A percentile compares a stretch with the other conserved stretches of the same genome.
phyloP scores from a whole-genome alignment of 306 rosid species.

The Cicer yamashitae region DNA sequence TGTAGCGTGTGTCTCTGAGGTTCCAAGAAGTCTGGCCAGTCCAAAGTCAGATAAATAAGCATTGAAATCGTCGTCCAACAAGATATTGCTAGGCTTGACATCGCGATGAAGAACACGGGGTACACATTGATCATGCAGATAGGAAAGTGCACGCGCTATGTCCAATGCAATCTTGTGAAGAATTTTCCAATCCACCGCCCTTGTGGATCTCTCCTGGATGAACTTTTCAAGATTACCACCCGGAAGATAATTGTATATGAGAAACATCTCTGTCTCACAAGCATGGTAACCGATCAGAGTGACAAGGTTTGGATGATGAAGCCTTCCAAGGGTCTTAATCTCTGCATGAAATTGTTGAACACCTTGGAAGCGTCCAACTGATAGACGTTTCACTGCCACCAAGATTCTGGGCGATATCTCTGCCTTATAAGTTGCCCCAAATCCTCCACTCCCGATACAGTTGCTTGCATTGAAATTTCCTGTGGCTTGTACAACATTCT shows the following conservation, averaged over 20 bases:
- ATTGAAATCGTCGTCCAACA: constrained; percentile 82
- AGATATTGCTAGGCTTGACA: constrained; percentile 93
- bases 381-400: constrained; percentile 85
- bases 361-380: constrained; percentile 94
- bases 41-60: constrained; percentile 95
- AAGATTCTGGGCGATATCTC: constrained; percentile 69
- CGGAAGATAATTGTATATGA: constrained; percentile 81
- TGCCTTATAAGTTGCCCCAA: constrained; percentile 94
- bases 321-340: constrained; percentile 89
- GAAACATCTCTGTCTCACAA: constrained; percentile 89
- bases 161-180: constrained; percentile 96
- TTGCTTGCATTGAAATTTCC: constrained; percentile 80
- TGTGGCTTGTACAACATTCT: constrained; percentile 79
- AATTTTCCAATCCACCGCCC: constrained; percentile 88
- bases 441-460: constrained; percentile 96
- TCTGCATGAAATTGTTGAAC: constrained; percentile 88
- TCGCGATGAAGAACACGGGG: constrained; percentile 96
- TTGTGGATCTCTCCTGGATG: constrained; percentile 87
- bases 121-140: constrained; percentile 88
- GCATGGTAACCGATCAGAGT: constrained; percentile 93
- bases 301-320: constrained; percentile 82
- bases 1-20: constrained; percentile 96
- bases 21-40: constrained; percentile 90
- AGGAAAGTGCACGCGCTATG: constrained; percentile 87
- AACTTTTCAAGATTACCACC: constrained; percentile 93